A percentile compares a stretch with the other conserved stretches of the same genome.
These are phyloP conservation scores for Hordeum vulgare DNA, from an alignment of 176 grass and related monocot genomes.

Conservation along the genomic window DNA sequence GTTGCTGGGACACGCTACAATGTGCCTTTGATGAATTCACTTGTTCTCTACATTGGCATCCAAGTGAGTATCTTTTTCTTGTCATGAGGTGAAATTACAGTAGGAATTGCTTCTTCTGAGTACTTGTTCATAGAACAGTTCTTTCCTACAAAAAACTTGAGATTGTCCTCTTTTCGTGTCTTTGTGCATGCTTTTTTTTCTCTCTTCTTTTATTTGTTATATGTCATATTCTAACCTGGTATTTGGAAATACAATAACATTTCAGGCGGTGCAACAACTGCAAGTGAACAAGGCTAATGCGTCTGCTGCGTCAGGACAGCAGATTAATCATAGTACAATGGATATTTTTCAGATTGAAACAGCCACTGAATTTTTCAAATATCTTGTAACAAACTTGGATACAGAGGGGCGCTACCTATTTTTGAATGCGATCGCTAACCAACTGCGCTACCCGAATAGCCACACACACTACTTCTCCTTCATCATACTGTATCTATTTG, in stretches of 20 bases:
- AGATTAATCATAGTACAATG: conserved; percentile 55
- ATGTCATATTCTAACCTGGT: background rate
- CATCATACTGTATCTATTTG: conserved; percentile 75
- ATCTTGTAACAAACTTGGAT: conserved; percentile 67
- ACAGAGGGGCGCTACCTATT: conserved; percentile 76
- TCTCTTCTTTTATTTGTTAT: background rate
- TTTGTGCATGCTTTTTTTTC: background rate
- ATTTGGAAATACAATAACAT: background rate
- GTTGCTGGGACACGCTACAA: conserved; percentile 69
- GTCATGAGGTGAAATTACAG: background rate
- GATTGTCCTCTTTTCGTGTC: background rate
- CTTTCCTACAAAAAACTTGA: background rate
- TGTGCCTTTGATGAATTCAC: conserved; percentile 71
- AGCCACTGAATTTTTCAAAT: conserved; percentile 64
- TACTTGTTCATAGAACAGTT: background rate
- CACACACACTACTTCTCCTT: conserved; percentile 93
- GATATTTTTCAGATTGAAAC: conserved; percentile 76
- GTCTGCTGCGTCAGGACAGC: conserved; percentile 47
- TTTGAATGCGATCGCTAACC: conserved; percentile 82
- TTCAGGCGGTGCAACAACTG: conserved; percentile 68
- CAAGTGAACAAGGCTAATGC: conserved; percentile 47
- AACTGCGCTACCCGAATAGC: conserved; percentile 75
- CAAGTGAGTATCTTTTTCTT: conserved; percentile 39
- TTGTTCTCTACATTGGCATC: conserved; percentile 85
- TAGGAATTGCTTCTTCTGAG: background rate